A percentile compares a stretch with the other conserved stretches of the same genome.
phyloP scores from a whole-genome alignment of 257 asterid species.

The Echites panduratus region DNA sequence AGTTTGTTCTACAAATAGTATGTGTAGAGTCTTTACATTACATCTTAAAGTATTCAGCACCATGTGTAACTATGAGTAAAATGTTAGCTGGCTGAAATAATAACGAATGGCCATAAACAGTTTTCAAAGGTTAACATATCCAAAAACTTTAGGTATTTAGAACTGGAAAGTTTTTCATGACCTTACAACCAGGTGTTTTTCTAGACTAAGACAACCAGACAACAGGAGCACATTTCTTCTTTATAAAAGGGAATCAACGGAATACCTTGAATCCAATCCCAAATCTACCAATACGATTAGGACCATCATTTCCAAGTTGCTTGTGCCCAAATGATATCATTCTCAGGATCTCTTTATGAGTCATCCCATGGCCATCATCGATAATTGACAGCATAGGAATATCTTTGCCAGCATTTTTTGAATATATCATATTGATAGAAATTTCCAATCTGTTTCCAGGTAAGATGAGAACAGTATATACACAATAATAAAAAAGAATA shows the following conservation, averaged over 20 bases:
- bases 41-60: neutral
- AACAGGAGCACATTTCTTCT: neutral
- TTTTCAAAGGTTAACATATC: neutral
- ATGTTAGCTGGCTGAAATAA: neutral
- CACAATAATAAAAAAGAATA: neutral
- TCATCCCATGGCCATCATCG: slow-evolving; percentile 80
- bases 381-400: slow-evolving; percentile 65
- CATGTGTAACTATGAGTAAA: neutral
- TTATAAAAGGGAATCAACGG: neutral
- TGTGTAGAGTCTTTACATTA: neutral
- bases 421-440: slow-evolving; percentile 39
- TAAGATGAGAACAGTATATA: slow-evolving; percentile 16
- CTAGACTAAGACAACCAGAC: neutral
- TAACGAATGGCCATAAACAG: neutral
- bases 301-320: slow-evolving; percentile 45
- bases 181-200: neutral
- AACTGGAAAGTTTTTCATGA: neutral
- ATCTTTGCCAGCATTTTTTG: slow-evolving; percentile 35
- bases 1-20: neutral
- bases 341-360: slow-evolving; percentile 48
- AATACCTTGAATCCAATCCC: slow-evolving; percentile 85
- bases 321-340: slow-evolving; percentile 75
- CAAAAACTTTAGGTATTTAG: too few relatives aligned
- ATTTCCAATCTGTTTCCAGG: slow-evolving; percentile 46
- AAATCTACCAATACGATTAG: slow-evolving; percentile 60